Base-by-base conservation (phyloP, 73 alveolate genomes). In the Urostyla sp. region DNA sequence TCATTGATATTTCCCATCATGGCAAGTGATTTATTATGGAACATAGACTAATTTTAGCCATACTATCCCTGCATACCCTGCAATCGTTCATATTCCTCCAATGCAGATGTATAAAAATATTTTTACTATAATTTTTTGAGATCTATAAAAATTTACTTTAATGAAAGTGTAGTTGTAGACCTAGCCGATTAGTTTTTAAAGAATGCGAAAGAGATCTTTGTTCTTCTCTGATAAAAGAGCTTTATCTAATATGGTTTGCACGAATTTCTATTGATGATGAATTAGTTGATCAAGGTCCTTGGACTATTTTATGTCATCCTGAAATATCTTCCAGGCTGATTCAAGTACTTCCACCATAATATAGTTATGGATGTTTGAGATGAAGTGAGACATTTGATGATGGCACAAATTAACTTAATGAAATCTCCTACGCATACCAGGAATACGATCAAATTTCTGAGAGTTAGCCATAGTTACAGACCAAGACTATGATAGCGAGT, bases 321-420 rank as follows among this genome's bases (percentile, higher is more conserved):
- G 44, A 60, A 96, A 90, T 34, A 87, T 87, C 69, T 95, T 96
- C 98, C 98, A 95, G 66, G 90, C 87, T 6, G 97, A 73, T 90
- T 96, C 99, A 28, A 96, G 87, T 0, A 91, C 98, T 73, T 96
- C 99, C 23, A 96, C 96, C 91, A 93, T 96, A 30, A 95, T 75
- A 69, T 91, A 96, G 77, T 92, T 93, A 56, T 88, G 96, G n/a
- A 93, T 85, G 84, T 89, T 96, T 38, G 91, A 76, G 18, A 96
- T 87, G 51, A 96, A 96, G 76, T 96, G 99, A 23, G 86, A 83
- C 92, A 96, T 94, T 81, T 92, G 94, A 72, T 85, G 94, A 67
- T 93, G 95, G 61, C 91, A 82, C 49, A 88, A 84, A 63, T 91
- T 80, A 30, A 90, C 84, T 73, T 82, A 80, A 78, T 90, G 85